Percentiles rank a stretch among this genome's conserved stretches.
phyloP scores from a whole-genome alignment of 2,329 filamentous ascomycete genomes.

The Hortaea sp. region DNA sequence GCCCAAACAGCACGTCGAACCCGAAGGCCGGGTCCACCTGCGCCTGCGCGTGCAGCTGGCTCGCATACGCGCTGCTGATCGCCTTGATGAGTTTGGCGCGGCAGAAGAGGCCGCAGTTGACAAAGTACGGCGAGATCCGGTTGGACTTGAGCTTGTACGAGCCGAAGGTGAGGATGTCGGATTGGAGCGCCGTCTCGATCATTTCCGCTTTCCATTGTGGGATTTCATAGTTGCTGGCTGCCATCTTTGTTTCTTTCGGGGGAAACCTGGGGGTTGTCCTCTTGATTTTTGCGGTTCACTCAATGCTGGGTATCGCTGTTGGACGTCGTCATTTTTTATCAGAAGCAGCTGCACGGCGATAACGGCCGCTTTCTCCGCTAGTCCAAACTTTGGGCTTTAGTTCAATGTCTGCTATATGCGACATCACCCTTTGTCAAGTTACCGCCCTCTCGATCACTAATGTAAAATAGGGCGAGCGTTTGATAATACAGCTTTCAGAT shows the following conservation, averaged over 20 bases:
- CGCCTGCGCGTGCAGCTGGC: slow-evolving; percentile 42
- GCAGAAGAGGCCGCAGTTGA: slow-evolving; percentile 91
- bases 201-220: slow-evolving; percentile 61
- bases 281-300: too few species aligned
- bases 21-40: slow-evolving; percentile 36
- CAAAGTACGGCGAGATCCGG: slow-evolving; percentile 88
- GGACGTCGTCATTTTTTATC: too few species aligned
- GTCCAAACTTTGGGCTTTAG: too few species aligned
- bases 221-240: slow-evolving; percentile 7
- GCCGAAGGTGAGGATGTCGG: slow-evolving; percentile 68
- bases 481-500: too few species aligned
- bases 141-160: slow-evolving; percentile 86
- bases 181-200: slow-evolving; percentile 56
- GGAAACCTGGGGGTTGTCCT: too few species aligned
- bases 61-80: slow-evolving; percentile 72
- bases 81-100: slow-evolving; percentile 65
- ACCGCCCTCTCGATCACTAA: too few species aligned
- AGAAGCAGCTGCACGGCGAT: too few species aligned
- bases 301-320: too few species aligned
- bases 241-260: neutral
- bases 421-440: too few species aligned
- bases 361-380: too few species aligned
- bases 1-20: slow-evolving; percentile 83
- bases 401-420: too few species aligned
- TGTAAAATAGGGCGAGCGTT: too few species aligned